Base-by-base conservation (phyloP, 2,329 filamentous ascomycete species). In the Pseudogymnoascus verrucosus region DNA sequence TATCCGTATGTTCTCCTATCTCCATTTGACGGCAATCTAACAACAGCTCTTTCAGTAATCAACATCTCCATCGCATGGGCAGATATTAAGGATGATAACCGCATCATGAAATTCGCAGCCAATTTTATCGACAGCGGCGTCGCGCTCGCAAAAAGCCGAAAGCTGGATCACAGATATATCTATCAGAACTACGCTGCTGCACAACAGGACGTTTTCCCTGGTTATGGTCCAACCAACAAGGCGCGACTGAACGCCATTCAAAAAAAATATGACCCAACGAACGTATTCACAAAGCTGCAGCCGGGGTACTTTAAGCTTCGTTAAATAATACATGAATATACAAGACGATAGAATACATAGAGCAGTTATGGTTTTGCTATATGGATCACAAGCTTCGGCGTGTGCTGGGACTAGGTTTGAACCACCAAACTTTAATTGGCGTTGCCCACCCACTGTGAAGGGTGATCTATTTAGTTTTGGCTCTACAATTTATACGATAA, bases 111-210 rank as follows among this genome's bases (percentile, higher is more conserved):
- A 40, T 40, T 40, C 37, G 37, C 37, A 7, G 14, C 37, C 37
- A 16, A 40, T 16, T 40, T 40, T 16, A 40, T 40, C 37, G n/a
- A 16, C 37, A 16, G n/a, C 5, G n/a, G 37, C 5, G 37, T 40
- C 6, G n/a, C 37, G 37, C 37, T 40, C 37, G 14, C 37, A 7
- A 40, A 40, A 8, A 16, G n/a, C 14, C 37, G 37, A 16, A 40
- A 40, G 37, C 37, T 40, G n/a, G 14, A 64, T 21, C 36, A 69
- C 62, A 23, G 12, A 3, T 71, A 62, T 59, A 65, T 69, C 6
- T 78, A 77, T 65, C 67, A 76, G 34, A 77, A 78, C 65, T 78
- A 78, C 65, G 76, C 75, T 1, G 69, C 68, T 21, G 59, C 64
- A 4, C 68, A 69, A 26, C 75, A 78, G 65, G 69, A 73, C 63